A percentile compares a stretch with the other conserved stretches of the same genome.
Evolutionary conservation across 2,329 filamentous ascomycete species (phyloP).

Genomic region (Colletotrichum neosansevieriae): DNA sequence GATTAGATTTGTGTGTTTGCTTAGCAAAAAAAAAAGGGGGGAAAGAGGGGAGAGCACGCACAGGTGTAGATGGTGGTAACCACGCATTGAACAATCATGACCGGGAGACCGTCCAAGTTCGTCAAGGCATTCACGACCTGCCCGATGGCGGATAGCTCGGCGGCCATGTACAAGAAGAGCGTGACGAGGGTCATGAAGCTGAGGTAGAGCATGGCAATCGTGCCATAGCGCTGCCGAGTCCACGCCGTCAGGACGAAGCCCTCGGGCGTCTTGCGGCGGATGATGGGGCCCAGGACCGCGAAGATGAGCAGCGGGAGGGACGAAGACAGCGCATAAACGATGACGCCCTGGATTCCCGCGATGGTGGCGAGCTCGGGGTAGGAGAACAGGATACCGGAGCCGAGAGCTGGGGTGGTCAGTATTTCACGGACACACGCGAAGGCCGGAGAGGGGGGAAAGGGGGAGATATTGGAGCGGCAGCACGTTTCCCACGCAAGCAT

Average conservation of each 20-base stretch:
- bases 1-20: no score
- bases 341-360: constrained; percentile 80
- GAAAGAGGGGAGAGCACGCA: constrained; percentile 50
- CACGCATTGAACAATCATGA: constrained; percentile 81
- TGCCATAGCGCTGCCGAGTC: constrained; percentile 83
- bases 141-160: constrained; percentile 83
- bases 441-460: constrained; percentile 24
- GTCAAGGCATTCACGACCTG: constrained; percentile 82
- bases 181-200: constrained; percentile 84
- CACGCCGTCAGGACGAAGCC: constrained; percentile 89
- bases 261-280: constrained; percentile 82
- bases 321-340: constrained; percentile 81
- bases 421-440: constrained; percentile 41
- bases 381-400: constrained; percentile 85
- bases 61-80: constrained; percentile 88
- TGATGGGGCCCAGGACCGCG: constrained; percentile 79
- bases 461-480: constrained; percentile 78
- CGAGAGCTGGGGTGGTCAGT: constrained; percentile 75
- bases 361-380: constrained; percentile 86
- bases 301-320: constrained; percentile 81
- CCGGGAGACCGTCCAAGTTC: constrained; percentile 78
- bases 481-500: constrained; percentile 99
- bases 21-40: no score
- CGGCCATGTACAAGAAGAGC: constrained; percentile 88
- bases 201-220: constrained; percentile 76